phyloP scores from a whole-genome alignment of 352 stramenopile genomes.

The Pythium sukuiense region DNA sequence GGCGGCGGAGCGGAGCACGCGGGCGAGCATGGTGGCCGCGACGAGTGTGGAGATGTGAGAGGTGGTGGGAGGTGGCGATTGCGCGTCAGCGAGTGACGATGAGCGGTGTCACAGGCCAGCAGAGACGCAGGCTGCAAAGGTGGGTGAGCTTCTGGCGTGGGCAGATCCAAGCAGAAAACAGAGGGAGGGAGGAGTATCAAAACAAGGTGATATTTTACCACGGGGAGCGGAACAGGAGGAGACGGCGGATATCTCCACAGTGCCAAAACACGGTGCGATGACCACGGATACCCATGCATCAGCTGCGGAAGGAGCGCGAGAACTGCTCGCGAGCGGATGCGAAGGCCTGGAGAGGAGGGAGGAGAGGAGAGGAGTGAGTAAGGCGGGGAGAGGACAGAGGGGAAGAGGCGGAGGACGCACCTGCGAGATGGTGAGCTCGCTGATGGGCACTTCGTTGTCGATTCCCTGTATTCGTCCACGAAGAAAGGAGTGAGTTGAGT shows the following conservation, averaged over 20 bases:
- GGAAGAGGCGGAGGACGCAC: constrained; percentile 24
- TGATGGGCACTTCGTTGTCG: constrained; percentile 86
- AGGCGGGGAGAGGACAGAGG: background rate
- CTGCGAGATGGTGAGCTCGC: constrained; percentile 87
- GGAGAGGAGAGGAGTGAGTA: background rate
- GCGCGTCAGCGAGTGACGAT: constrained; percentile 18
- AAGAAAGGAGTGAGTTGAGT: constrained; percentile 8
- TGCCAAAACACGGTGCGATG: constrained; percentile 25
- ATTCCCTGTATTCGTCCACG: constrained; percentile 53
- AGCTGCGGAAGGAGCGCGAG: constrained; percentile 87
- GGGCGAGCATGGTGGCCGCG: constrained; percentile 54
- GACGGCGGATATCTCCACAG: background rate
- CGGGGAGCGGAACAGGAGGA: constrained; percentile 7
- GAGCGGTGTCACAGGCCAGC: constrained; percentile 7
- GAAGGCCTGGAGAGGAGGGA: constrained; percentile 55
- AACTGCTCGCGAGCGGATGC: constrained; percentile 86
- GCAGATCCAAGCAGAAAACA: constrained; percentile 30
- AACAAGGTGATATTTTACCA: constrained; percentile 31
- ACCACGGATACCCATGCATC: constrained; percentile 8
- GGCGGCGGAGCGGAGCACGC: constrained; percentile 48
- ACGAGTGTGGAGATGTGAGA: background rate
- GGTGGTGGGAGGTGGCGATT: constrained; percentile 15
- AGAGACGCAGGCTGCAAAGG: background rate
- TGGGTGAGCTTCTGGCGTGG: background rate
- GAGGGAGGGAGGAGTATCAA: constrained; percentile 22